Conservation (phyloP, 2,329 filamentous ascomycete genomes). For the Calonectria ilicicola region DNA sequence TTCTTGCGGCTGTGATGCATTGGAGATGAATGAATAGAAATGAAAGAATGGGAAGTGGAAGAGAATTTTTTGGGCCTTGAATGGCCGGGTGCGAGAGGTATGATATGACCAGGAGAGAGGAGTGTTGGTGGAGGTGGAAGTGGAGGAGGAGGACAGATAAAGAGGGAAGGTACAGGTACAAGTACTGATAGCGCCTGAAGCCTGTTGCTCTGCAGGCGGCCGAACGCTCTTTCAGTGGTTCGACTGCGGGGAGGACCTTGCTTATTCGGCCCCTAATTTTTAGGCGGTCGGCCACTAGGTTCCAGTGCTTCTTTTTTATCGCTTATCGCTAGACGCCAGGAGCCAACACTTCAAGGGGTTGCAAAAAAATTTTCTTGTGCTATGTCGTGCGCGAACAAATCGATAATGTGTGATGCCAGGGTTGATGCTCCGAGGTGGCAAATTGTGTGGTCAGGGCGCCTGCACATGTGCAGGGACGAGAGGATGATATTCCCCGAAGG, state of each 20-base stretch:
- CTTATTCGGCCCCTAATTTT: slow-evolving; percentile 31
- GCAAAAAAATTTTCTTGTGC: slow-evolving; percentile 35
- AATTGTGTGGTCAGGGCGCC: slow-evolving; percentile 38
- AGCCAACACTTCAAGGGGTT: slow-evolving; percentile 6
- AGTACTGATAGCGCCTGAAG: slow-evolving; percentile 17
- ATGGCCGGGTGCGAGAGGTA: slow-evolving; percentile 36
- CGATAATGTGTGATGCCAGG: slow-evolving; percentile 44
- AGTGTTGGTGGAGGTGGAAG: slow-evolving; percentile 18
- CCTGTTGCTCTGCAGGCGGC: slow-evolving; percentile 31
- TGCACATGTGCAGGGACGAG: slow-evolving; percentile 44
- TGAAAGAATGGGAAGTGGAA: slow-evolving; percentile 11
- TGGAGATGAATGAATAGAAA: slow-evolving; percentile 19
- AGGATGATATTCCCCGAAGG: slow-evolving; percentile 40
- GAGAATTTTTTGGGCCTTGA: slow-evolving; percentile 25
- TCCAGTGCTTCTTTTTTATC: slow-evolving; percentile 31
- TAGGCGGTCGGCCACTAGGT: slow-evolving; percentile 31
- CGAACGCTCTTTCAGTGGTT: slow-evolving; percentile 38
- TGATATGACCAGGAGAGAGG: slow-evolving; percentile 36
- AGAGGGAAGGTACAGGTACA: slow-evolving; percentile 29
- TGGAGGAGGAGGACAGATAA: slow-evolving; percentile 26
- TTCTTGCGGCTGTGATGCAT: slow-evolving; percentile 71
- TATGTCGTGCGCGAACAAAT: slow-evolving; percentile 38
- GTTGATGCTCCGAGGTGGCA: slow-evolving; percentile 40
- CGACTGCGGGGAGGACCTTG: slow-evolving; percentile 40
- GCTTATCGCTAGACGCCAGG: slow-evolving; percentile 32